Conservation (phyloP, 257 asterid species). For the Perilla frutescens region DNA sequence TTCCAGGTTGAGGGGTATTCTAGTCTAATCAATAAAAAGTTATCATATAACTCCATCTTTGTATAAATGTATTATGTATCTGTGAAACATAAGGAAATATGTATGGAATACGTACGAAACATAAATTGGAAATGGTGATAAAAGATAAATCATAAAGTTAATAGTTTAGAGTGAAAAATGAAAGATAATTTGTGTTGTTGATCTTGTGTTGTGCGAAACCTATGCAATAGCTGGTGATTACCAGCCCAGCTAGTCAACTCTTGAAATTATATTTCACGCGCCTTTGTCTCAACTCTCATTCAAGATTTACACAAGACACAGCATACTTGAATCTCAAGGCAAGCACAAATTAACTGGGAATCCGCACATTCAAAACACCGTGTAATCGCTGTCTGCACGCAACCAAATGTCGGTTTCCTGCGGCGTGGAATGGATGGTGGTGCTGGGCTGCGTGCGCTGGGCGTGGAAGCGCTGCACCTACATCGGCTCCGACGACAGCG, state of each 20-base stretch:
- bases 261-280: conserved; percentile 27
- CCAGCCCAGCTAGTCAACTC: conserved; percentile 38
- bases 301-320: too few species aligned
- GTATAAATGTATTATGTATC: too few species aligned
- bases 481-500: conserved; percentile 91
- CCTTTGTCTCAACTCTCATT: not conserved
- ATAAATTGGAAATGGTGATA: too few species aligned
- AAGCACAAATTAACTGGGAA: conserved; percentile 34
- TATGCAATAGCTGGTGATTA: not conserved
- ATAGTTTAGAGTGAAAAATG: too few species aligned
- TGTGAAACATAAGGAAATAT: too few species aligned
- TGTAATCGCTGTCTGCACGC: conserved; percentile 15
- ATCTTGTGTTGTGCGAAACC: too few species aligned
- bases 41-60: too few species aligned
- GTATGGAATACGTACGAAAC: too few species aligned
- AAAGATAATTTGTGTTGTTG: not conserved
- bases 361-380: conserved; percentile 32
- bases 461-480: conserved; percentile 98
- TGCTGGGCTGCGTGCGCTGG: conserved; percentile 89
- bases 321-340: conserved; percentile 33
- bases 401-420: conserved; percentile 71
- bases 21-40: too few species aligned
- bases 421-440: conserved; percentile 75
- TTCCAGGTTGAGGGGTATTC: too few species aligned
- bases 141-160: too few species aligned